phyloP scores from a whole-genome alignment of 495 filamentous ascomycete genomes.

The Jackrogersella multiformis region DNA sequence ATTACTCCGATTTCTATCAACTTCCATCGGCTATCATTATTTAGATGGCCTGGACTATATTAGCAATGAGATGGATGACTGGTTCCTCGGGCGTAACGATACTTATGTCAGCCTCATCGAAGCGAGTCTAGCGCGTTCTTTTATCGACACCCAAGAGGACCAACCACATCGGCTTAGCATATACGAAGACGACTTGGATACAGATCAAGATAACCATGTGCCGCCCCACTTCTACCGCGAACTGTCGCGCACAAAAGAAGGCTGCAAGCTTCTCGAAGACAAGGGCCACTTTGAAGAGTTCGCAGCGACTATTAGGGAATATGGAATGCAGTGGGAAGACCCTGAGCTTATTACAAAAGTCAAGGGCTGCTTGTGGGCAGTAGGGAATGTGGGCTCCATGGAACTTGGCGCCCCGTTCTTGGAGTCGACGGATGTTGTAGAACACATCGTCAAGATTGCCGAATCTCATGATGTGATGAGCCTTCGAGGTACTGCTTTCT shows the following conservation, averaged over 20 bases:
- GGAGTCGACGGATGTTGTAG: conserved; percentile 84
- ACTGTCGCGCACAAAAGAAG: conserved; percentile 89
- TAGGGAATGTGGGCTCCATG: conserved; percentile 98
- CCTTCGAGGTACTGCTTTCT: conserved; percentile 94
- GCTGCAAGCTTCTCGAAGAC: conserved; percentile 85
- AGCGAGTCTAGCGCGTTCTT: conserved; percentile 89
- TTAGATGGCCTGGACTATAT: conserved; percentile 97
- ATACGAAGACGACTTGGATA: conserved; percentile 62
- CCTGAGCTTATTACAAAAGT: conserved; percentile 89
- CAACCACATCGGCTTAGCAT: conserved; percentile 61
- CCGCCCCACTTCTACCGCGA: conserved; percentile 98
- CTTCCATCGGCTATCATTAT: conserved; percentile 96
- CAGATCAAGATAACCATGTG: conserved; percentile 66
- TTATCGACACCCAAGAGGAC: conserved; percentile 71
- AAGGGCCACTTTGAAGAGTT: conserved; percentile 98
- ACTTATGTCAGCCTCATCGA: conserved; percentile 94
- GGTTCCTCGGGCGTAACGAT: conserved; percentile 96
- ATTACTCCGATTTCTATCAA: conserved; percentile 91
- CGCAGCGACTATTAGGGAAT: conserved; percentile 83
- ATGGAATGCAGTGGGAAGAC: conserved; percentile 83
- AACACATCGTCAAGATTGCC: conserved; percentile 85
- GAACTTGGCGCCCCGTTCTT: conserved; percentile 94
- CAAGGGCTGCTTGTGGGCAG: conserved; percentile 96
- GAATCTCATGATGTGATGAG: conserved; percentile 87
- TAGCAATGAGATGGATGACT: conserved; percentile 98